Percentiles rank a stretch among this genome's conserved stretches.
Evolutionary conservation across 768 basidiomycete species (phyloP).

Genomic region (Fibroporia radiculosa): DNA sequence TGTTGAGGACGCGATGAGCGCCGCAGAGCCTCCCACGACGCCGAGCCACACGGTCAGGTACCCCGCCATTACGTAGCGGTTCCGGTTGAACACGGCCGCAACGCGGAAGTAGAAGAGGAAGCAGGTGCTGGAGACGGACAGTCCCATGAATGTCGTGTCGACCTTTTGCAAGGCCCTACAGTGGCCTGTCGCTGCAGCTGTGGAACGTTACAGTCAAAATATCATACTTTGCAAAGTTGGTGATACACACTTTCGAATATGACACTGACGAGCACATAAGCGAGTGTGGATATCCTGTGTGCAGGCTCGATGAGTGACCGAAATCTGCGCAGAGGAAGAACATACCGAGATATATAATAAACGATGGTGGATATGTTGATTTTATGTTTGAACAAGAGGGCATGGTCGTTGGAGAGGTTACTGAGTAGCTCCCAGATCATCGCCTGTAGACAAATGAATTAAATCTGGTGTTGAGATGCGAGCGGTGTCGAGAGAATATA

Average conservation of each 20-base stretch:
- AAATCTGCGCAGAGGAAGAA: not conserved
- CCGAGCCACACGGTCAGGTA: not conserved
- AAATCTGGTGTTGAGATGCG: not conserved
- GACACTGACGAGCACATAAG: not conserved
- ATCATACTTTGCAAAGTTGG: no score
- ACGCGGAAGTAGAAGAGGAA: not conserved
- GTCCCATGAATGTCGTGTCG: not conserved
- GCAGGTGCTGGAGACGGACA: not conserved
- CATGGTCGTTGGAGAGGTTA: not conserved
- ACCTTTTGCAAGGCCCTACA: not conserved
- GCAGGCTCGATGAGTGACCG: no score
- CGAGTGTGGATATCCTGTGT: not conserved
- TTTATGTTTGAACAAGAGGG: not conserved
- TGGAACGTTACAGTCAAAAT: no score
- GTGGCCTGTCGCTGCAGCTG: no score
- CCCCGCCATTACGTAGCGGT: not conserved
- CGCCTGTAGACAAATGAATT: not conserved
- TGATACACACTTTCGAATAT: not conserved
- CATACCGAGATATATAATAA: not conserved
- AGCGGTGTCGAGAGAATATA: not conserved
- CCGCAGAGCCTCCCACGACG: not conserved
- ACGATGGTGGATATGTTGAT: not conserved
- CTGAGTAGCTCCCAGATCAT: not conserved
- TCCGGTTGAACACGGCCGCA: not conserved
- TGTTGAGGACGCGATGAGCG: not conserved